Percentiles rank a stretch among this genome's conserved stretches.
Evolutionary conservation across 164 flowering plant species (phyloP).

Genomic region (Kalanchoe fedtschenkoi): DNA sequence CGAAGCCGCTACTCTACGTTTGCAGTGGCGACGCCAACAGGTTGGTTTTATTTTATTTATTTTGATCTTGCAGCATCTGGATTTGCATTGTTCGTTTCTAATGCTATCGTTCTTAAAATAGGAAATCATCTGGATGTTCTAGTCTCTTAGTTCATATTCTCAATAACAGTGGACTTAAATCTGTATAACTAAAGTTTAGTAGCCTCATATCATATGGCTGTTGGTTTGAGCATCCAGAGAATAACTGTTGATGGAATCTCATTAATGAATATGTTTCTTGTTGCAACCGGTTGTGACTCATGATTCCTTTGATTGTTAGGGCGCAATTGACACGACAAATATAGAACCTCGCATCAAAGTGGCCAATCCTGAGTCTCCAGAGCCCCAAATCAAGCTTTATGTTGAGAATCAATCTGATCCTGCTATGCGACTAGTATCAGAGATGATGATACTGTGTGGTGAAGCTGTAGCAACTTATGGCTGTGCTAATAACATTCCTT

Average conservation of each 20-base stretch:
- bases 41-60: conserved; percentile 19
- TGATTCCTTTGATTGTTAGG: conserved; percentile 29
- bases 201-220: neutral
- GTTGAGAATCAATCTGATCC: conserved; percentile 86
- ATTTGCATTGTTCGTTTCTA: neutral
- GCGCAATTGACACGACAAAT: conserved; percentile 70
- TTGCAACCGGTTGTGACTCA: neutral
- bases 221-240: neutral
- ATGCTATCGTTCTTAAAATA: neutral
- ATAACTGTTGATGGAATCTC: neutral
- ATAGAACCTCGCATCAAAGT: conserved; percentile 83
- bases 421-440: conserved; percentile 91
- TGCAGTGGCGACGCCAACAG: conserved; percentile 79
- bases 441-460: conserved; percentile 97
- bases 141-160: neutral
- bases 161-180: neutral
- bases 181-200: neutral
- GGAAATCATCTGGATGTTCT: neutral
- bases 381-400: conserved; percentile 75
- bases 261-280: neutral
- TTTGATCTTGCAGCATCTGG: neutral
- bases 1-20: conserved; percentile 73
- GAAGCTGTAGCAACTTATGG: conserved; percentile 83
- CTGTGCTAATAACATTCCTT: conserved; percentile 54
- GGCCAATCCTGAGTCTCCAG: conserved; percentile 75